Evolutionary conservation across 73 alveolate genomes (phyloP), one percentile per base, ranked within the genome.

Genomic region (Symbiodinium natans): DNA sequence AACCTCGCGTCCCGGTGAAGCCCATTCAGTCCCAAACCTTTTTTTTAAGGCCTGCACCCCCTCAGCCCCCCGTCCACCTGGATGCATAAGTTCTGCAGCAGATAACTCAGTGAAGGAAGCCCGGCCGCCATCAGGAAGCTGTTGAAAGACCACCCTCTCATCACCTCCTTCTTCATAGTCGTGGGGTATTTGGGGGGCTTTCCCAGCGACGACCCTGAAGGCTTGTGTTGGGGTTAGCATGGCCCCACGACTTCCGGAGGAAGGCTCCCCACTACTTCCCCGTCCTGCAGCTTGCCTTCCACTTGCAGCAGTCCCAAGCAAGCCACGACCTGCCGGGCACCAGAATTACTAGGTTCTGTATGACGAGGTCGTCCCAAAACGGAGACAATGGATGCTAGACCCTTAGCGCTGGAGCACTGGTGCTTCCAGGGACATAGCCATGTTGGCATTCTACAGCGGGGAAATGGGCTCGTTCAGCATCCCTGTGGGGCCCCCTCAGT

Each of bases 51-150:
- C n/a, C n/a, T n/a, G n/a, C n/a, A n/a, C n/a, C n/a, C n/a, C n/a
- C n/a, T n/a, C n/a, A n/a, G n/a, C 6, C 59, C 59, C 59, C 21
- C 13, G 13, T 6, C 59, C 59, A 46, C 97, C 97, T 90, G 97
- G n/a, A 71, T 25, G 77, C 89, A 68, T 41, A 90, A 56, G 39
- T 90, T 90, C 97, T 90, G 97, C 82, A 90, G 75, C 54, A 90
- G 52, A 29, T 90, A 90, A 4, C 56, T 90, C 25, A 90, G 54
- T 36, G 97, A 90, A 15, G 97, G 97, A 52, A 90, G 56, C 33
- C 97, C 97, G 34, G 97, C 97, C 27, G 97, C 97, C 63, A 68
- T 68, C 39, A 90, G 88, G 43, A 90, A 90, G 54, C 97, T 75
- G 3, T 11, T 36, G 48, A 73, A 42, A 80, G 97, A 71, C 97